Percentiles rank a stretch among this genome's conserved stretches.
These are phyloP conservation scores for Macrocystidia cucumis DNA, from an alignment of 1,284 basidiomycete genomes.

Conservation along the genomic window DNA sequence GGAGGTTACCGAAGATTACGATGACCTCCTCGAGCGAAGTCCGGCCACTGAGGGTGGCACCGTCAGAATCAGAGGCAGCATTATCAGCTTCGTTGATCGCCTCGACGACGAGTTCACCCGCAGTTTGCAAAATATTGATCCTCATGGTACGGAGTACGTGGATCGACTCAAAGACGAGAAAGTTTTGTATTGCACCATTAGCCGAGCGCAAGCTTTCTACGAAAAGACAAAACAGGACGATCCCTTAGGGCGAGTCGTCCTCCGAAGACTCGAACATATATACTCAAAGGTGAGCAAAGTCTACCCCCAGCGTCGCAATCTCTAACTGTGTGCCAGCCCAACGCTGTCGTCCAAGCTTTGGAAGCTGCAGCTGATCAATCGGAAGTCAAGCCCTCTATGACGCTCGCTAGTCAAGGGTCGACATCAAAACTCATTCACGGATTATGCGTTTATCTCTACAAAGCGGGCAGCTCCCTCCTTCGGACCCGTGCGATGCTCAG, in stretches of 20 bases:
- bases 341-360: slow-evolving; percentile 87
- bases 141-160: slow-evolving; percentile 97
- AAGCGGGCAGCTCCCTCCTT: slow-evolving; percentile 83
- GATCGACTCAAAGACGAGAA: slow-evolving; percentile 95
- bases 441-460: slow-evolving; percentile 92
- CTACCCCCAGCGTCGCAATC: slow-evolving; percentile 1
- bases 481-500: slow-evolving; percentile 96
- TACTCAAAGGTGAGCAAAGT: slow-evolving; percentile 80
- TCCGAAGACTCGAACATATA: slow-evolving; percentile 95
- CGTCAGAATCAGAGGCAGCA: slow-evolving; percentile 82
- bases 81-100: slow-evolving; percentile 93
- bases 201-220: slow-evolving; percentile 88
- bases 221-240: slow-evolving; percentile 74
- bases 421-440: slow-evolving; percentile 79
- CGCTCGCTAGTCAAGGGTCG: slow-evolving; percentile 45
- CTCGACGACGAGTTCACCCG: slow-evolving; percentile 98
- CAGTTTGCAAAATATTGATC: slow-evolving; percentile 97
- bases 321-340: slow-evolving; percentile 51
- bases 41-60: slow-evolving; percentile 68
- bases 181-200: slow-evolving; percentile 89
- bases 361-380: slow-evolving; percentile 61
- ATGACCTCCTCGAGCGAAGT: slow-evolving; percentile 82
- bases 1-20: slow-evolving; percentile 87
- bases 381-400: slow-evolving; percentile 50
- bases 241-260: slow-evolving; percentile 81